phyloP scores from a whole-genome alignment of 2,329 filamentous ascomycete species.

The Trichoderma sp. region DNA sequence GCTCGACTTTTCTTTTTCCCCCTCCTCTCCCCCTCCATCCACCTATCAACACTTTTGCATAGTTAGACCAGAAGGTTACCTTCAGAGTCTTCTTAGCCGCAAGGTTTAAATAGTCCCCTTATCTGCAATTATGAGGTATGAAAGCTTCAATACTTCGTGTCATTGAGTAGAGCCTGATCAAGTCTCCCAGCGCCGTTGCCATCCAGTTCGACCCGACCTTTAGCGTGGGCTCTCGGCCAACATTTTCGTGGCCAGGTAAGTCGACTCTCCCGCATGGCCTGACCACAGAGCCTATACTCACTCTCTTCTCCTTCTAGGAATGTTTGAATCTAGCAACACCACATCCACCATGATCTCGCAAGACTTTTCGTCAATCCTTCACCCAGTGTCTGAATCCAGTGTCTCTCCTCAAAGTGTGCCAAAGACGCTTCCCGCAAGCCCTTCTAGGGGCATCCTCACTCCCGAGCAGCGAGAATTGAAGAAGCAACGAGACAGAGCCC shows the following conservation, averaged over 20 bases:
- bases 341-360: slow-evolving; percentile 40
- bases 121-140: slow-evolving; percentile 18
- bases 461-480: slow-evolving; percentile 61
- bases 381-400: slow-evolving; percentile 48
- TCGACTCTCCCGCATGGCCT: background rate
- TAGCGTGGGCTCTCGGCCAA: slow-evolving; percentile 49
- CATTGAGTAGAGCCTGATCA: slow-evolving; percentile 1
- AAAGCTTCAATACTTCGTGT: background rate
- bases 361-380: slow-evolving; percentile 44
- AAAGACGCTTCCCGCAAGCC: slow-evolving; percentile 56
- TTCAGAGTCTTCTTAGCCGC: background rate
- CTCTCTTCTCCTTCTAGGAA: slow-evolving; percentile 22
- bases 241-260: slow-evolving; percentile 51
- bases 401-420: slow-evolving; percentile 49
- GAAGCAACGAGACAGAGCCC: slow-evolving; percentile 57
- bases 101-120: background rate
- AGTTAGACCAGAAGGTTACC: background rate
- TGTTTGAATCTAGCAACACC: slow-evolving; percentile 36
- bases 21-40: background rate
- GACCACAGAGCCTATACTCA: slow-evolving; percentile 14
- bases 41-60: background rate
- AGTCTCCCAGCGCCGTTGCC: slow-evolving; percentile 43
- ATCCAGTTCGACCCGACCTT: slow-evolving; percentile 51
- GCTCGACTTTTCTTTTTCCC: background rate
- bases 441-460: slow-evolving; percentile 52